Conservation (phyloP, 192 early-diverging fungal species). For the Backusella luteola region DNA sequence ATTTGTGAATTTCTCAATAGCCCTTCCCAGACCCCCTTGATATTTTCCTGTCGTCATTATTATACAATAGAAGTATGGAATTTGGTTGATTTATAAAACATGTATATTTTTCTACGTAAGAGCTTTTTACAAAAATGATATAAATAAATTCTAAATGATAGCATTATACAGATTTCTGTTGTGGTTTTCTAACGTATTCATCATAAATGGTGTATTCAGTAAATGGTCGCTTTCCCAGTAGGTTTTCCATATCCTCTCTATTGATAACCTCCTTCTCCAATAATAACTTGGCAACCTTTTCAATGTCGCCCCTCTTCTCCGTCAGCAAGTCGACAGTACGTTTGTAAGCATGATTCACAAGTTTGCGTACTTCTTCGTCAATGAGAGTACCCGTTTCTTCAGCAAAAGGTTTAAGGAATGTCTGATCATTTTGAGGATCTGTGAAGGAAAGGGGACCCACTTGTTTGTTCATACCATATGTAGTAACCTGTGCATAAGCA, state of each 20-base stretch:
- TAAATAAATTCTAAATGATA: background rate
- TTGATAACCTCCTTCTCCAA: conserved; percentile 96
- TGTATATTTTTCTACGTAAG: background rate
- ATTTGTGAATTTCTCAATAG: background rate
- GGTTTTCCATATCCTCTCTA: conserved; percentile 90
- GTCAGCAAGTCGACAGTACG: conserved; percentile 80
- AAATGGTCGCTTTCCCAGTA: conserved; percentile 85
- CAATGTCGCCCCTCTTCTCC: conserved; percentile 81
- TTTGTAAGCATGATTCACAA: conserved; percentile 79
- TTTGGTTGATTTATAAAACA: background rate
- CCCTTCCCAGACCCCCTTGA: background rate
- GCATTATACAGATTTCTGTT: background rate
- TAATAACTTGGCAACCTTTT: conserved; percentile 88
- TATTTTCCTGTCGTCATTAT: background rate
- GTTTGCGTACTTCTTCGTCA: conserved; percentile 90
- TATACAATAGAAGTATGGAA: background rate
- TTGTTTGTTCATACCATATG: conserved; percentile 90
- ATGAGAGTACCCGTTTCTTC: conserved; percentile 93
- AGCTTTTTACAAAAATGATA: background rate
- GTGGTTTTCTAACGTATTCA: conserved; percentile 52
- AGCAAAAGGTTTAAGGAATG: conserved; percentile 94
- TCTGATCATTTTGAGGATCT: conserved; percentile 63
- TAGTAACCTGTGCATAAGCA: conserved; percentile 97
- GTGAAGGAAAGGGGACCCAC: conserved; percentile 88
- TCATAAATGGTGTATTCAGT: conserved; percentile 68